phyloP scores from a whole-genome alignment of 208 protist genomes.

The Acanthamoeba triangularis region DNA sequence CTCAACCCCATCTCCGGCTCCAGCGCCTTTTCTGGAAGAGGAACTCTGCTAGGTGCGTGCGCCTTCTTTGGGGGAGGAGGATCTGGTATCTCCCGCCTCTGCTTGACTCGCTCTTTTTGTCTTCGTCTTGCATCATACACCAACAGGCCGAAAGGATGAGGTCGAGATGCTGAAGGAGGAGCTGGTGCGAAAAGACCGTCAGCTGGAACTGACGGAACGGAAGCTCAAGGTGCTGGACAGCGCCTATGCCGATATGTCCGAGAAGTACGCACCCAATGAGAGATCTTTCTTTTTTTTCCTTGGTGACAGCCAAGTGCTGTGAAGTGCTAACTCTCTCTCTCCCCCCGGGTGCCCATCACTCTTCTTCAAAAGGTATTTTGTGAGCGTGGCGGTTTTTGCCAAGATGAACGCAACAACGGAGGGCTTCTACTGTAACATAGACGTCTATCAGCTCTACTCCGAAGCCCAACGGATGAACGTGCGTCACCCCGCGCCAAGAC shows the following conservation, averaged over 20 bases:
- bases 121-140: neutral
- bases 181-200: conserved; percentile 53
- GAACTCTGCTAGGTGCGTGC: neutral
- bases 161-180: conserved; percentile 56
- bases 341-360: neutral
- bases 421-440: conserved; percentile 74
- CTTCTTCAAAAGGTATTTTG: conserved; percentile 66
- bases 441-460: conserved; percentile 68
- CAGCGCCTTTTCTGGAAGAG: neutral
- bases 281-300: neutral
- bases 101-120: neutral
- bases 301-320: neutral
- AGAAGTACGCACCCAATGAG: conserved; percentile 38
- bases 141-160: conserved; percentile 44
- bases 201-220: conserved; percentile 33
- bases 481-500: neutral
- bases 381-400: conserved; percentile 76
- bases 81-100: neutral
- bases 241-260: conserved; percentile 61
- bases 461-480: neutral
- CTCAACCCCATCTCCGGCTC: neutral
- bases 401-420: conserved; percentile 76
- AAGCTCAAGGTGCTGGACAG: conserved; percentile 33
- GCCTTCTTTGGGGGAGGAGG: neutral
- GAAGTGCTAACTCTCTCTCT: neutral